Percentiles rank a stretch among this genome's conserved stretches.
Conservation (phyloP, 1,284 basidiomycete genomes). For the Pseudozyma flocculosa region DNA sequence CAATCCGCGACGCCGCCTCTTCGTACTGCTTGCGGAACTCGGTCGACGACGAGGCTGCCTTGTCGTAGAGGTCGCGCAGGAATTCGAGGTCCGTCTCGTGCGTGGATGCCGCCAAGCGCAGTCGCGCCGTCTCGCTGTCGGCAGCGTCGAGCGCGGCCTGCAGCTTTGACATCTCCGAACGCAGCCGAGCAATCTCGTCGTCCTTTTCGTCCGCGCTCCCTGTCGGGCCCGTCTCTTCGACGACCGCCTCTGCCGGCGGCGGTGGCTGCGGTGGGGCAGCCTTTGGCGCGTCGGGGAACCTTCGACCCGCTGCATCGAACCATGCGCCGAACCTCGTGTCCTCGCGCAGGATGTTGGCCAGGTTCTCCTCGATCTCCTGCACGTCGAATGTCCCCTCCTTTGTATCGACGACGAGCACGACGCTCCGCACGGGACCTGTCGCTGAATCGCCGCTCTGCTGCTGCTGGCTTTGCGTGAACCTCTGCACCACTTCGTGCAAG, state of each 20-base stretch:
- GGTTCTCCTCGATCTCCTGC: constrained; percentile 25
- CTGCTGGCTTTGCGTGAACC: constrained; percentile 4
- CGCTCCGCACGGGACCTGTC: constrained; percentile 1
- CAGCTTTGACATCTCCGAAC: constrained; percentile 1
- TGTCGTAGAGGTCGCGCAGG: constrained; percentile 20
- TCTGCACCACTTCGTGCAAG: not conserved
- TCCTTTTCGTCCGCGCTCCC: not conserved
- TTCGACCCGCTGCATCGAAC: constrained; percentile 13
- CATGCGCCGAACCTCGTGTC: constrained; percentile 14
- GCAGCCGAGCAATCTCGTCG: constrained; percentile 1
- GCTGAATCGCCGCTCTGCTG: constrained; percentile 3
- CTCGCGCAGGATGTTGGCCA: constrained; percentile 7
- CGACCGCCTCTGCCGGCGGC: not conserved
- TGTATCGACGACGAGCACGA: constrained; percentile 22
- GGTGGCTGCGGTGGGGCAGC: not conserved
- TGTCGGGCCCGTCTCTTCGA: constrained; percentile 2
- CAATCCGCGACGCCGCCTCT: not conserved
- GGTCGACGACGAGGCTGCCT: constrained; percentile 9
- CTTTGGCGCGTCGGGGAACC: not conserved
- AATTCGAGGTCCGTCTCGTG: constrained; percentile 15
- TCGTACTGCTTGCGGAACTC: not conserved
- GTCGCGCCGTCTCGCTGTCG: not conserved
- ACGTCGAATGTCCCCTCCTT: constrained; percentile 18
- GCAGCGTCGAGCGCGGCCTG: constrained; percentile 7
- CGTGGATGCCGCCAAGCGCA: constrained; percentile 1